Percentiles rank a stretch among this genome's conserved stretches.
Evolutionary conservation across 208 protist species (phyloP).

Genomic region (Wallacemonas sp.): DNA sequence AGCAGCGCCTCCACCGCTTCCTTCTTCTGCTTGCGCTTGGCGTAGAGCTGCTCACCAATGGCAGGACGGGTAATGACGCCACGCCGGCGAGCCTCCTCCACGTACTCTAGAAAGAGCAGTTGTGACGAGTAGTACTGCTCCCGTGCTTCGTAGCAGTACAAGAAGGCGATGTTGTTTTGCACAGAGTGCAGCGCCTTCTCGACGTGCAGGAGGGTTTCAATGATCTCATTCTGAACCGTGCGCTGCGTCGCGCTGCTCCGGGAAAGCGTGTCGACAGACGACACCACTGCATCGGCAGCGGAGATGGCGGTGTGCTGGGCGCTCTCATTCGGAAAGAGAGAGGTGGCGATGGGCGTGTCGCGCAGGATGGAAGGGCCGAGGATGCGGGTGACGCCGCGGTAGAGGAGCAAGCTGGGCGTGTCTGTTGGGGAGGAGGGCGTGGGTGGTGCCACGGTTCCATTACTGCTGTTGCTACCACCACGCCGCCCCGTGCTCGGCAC

Average conservation of each 20-base stretch:
- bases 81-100: slow-evolving; percentile 23
- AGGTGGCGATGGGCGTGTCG: slow-evolving; percentile 13
- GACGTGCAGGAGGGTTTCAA: slow-evolving; percentile 14
- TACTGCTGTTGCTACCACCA: too few relatives aligned
- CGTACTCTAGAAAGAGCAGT: slow-evolving; percentile 18
- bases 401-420: neutral
- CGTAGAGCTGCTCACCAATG: slow-evolving; percentile 25
- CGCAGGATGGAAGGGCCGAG: slow-evolving; percentile 5
- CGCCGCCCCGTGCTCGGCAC: too few relatives aligned
- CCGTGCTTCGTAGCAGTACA: slow-evolving; percentile 41
- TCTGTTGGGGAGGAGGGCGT: neutral
- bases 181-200: slow-evolving; percentile 37
- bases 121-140: slow-evolving; percentile 25
- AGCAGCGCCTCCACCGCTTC: slow-evolving; percentile 24
- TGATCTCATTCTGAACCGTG: neutral
- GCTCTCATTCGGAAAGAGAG: slow-evolving; percentile 4
- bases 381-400: neutral
- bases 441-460: neutral
- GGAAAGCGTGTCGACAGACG: neutral
- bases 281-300: neutral
- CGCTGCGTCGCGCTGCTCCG: neutral
- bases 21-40: slow-evolving; percentile 13
- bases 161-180: slow-evolving; percentile 43
- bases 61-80: slow-evolving; percentile 14
- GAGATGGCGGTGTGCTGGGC: neutral